These are phyloP conservation scores for Aegilops umbellulata DNA, from an alignment of 176 grass and related monocot species.

Conservation along the genomic window DNA sequence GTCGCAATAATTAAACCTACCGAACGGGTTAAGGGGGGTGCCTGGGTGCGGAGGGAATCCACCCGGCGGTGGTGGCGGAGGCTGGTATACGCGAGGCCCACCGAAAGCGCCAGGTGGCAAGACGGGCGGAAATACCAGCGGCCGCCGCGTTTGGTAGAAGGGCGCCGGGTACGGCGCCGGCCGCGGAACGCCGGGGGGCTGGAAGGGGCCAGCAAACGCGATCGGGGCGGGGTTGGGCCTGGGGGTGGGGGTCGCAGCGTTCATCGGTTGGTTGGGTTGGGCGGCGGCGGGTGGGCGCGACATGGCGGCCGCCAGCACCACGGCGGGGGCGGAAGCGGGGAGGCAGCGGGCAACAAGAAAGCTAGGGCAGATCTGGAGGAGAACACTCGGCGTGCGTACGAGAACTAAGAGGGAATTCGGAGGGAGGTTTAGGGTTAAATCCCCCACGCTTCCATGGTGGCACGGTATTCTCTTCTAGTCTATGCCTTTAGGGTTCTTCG, in stretches of 20 bases:
- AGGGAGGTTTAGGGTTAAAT: not conserved
- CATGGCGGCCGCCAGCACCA: not conserved
- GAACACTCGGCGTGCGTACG: no score
- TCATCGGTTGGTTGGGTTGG: not conserved
- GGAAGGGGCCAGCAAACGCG: constrained; percentile 23
- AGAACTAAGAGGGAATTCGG: no score
- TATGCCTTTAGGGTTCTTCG: not conserved
- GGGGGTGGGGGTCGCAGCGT: not conserved
- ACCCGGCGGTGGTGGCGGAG: not conserved
- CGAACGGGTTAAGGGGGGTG: not conserved
- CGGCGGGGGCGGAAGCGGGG: not conserved
- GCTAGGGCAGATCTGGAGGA: not conserved
- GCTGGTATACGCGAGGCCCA: constrained; percentile 11
- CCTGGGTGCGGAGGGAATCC: not conserved
- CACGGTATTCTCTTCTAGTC: not conserved
- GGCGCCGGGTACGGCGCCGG: constrained; percentile 24
- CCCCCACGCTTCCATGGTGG: not conserved
- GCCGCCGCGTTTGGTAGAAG: constrained; percentile 24
- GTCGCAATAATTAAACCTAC: not conserved
- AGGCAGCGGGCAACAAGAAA: not conserved
- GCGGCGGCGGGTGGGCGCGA: not conserved
- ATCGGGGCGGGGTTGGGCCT: not conserved
- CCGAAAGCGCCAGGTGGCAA: constrained; percentile 29
- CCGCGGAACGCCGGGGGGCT: constrained; percentile 9
- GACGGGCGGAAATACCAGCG: constrained; percentile 4